Conservation (phyloP, 176 grass and related monocot genomes). For the Eragrostis nindensis region DNA sequence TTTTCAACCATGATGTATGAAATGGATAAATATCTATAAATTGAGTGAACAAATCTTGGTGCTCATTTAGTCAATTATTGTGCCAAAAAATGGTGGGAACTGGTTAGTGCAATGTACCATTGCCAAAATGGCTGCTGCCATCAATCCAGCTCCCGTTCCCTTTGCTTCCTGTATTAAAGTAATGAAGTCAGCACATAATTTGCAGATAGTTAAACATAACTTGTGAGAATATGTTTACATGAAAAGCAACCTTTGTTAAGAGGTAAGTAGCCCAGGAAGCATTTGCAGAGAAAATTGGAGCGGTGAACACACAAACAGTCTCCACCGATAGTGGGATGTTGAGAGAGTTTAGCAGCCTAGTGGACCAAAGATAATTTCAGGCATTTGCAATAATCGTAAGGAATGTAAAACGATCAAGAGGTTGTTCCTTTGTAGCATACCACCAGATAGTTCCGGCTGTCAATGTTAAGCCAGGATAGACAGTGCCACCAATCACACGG, state of each 20-base stretch:
- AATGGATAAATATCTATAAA: conserved; percentile 1
- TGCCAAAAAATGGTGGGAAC: conserved; percentile 18
- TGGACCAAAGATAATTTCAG: conserved; percentile 42
- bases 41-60: neutral
- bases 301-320: conserved; percentile 99
- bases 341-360: conserved; percentile 81
- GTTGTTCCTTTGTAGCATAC: conserved; percentile 43
- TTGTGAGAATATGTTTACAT: conserved; percentile 13
- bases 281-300: conserved; percentile 95
- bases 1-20: neutral
- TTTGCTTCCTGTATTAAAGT: conserved; percentile 79
- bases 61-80: neutral
- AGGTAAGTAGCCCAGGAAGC: conserved; percentile 98
- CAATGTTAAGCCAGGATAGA: conserved; percentile 96
- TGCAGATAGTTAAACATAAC: conserved; percentile 7
- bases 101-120: conserved; percentile 52
- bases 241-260: conserved; percentile 80
- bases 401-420: neutral
- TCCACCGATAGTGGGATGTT: conserved; percentile 97
- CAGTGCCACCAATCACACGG: conserved; percentile 94
- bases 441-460: conserved; percentile 97
- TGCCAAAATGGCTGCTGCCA: conserved; percentile 86
- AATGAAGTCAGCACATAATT: conserved; percentile 9
- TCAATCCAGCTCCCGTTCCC: conserved; percentile 95
- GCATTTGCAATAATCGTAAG: conserved; percentile 22